These are phyloP conservation scores for Talaromyces islandicus DNA, from an alignment of 2,329 filamentous ascomycete species.

Conservation along the genomic window DNA sequence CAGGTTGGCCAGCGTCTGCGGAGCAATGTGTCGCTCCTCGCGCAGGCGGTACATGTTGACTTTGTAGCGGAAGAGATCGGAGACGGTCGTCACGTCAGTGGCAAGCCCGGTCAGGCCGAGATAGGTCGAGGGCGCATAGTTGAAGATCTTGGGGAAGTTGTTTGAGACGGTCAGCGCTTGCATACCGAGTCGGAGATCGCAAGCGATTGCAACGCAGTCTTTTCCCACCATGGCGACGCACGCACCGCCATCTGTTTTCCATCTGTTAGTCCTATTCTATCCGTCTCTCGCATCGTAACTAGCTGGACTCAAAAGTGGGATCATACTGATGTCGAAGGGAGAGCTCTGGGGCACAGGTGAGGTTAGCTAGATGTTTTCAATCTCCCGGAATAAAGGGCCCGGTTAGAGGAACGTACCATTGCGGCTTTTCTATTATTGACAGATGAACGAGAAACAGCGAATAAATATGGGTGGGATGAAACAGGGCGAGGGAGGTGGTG, in stretches of 20 bases:
- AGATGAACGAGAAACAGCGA: not conserved
- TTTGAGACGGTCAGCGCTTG: conserved; percentile 97
- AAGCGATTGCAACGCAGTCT: conserved; percentile 98
- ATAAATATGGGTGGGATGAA: not conserved
- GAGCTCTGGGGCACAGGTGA: conserved; percentile 57
- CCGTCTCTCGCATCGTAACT: not conserved
- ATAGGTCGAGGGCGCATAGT: conserved; percentile 84
- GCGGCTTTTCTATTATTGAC: conserved; percentile 11
- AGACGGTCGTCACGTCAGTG: conserved; percentile 90
- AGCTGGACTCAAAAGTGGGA: not conserved
- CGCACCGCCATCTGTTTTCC: conserved; percentile 67
- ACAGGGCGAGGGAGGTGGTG: not conserved
- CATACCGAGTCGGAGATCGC: conserved; percentile 94
- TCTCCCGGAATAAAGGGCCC: conserved; percentile 21
- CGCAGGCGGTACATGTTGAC: conserved; percentile 99
- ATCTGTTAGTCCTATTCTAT: not conserved
- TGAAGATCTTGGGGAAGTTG: conserved; percentile 99
- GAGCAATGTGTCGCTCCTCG: conserved; percentile 94
- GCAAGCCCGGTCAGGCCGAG: conserved; percentile 93
- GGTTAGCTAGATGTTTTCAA: conserved; percentile 21
- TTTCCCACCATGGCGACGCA: conserved; percentile 99
- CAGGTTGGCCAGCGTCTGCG: conserved; percentile 92
- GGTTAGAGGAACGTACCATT: conserved; percentile 25
- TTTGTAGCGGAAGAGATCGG: conserved; percentile 98
- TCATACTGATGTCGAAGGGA: conserved; percentile 90